Conservation (phyloP, 495 filamentous ascomycete species). For the Aspergillus incahuasiensis region DNA sequence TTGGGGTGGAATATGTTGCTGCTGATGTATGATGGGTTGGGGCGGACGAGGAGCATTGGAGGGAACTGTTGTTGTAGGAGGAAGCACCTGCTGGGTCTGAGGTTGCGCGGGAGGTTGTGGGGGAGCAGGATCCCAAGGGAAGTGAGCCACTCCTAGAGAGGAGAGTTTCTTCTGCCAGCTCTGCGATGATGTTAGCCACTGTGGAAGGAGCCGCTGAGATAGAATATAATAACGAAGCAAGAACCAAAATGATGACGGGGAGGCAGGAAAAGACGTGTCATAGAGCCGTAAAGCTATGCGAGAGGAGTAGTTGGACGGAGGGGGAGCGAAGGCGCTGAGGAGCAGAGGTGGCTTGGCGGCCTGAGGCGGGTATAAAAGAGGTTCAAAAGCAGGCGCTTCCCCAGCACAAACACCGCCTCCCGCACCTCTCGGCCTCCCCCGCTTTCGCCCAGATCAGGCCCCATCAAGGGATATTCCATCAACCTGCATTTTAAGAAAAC, state of each 20-base stretch:
- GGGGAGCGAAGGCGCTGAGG: conserved; percentile 6
- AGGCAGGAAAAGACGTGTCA: background rate
- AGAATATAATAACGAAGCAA: conserved; percentile 11
- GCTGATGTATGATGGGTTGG: conserved; percentile 20
- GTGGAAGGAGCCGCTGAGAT: conserved; percentile 1
- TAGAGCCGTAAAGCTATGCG: background rate
- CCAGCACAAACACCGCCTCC: conserved; percentile 36
- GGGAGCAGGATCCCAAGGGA: conserved; percentile 89
- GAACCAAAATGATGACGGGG: conserved; percentile 1
- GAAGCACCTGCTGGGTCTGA: conserved; percentile 31
- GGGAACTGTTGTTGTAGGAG: conserved; percentile 50
- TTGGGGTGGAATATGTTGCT: conserved; percentile 30
- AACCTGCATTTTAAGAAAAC: conserved; percentile 16
- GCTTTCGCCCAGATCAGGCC: conserved; percentile 23
- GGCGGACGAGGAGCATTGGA: conserved; percentile 52
- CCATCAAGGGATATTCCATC: conserved; percentile 9
- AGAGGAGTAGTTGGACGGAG: conserved; percentile 1
- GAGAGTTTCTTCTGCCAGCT: conserved; percentile 91
- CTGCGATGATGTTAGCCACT: conserved; percentile 44
- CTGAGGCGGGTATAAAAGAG: conserved; percentile 37
- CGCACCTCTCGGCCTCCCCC: conserved; percentile 34
- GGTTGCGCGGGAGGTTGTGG: conserved; percentile 34
- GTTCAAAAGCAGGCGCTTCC: conserved; percentile 37
- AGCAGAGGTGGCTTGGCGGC: conserved; percentile 32
- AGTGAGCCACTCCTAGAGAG: conserved; percentile 71